Evolutionary conservation across 176 grass and related monocot genomes (phyloP), one percentile per base, ranked within the genome.

Genomic region (Aechmea fasciata): DNA sequence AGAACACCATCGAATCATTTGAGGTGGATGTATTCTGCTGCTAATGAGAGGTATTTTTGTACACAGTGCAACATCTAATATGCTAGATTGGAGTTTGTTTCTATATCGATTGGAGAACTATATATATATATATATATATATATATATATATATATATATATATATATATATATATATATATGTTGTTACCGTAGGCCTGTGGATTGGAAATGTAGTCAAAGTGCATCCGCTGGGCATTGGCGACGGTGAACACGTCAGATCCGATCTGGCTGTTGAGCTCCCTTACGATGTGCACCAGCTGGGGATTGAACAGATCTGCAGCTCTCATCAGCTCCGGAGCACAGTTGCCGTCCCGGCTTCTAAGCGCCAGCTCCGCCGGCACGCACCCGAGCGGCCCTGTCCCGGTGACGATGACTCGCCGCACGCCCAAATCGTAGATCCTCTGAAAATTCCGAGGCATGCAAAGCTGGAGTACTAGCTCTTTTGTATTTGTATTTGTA

Each of bases 321-420:
- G 94, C 94, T 50, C 59, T 68, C 55, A 81, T 92, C 47, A 97
- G 89, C 76, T 92, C 89, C 0, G 71, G 17, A 11, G 70, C 89
- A 67, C 94, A 97, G 15, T 49, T 22, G 19, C 94, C 94, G 51
- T 85, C 79, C 20, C 64, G 22, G 73, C 94, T 90, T 73, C 87
- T 83, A 23, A 85, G 47, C 24, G 94, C 89, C 9, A 97, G 83
- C 86, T 90, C 94, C 49, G 89, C 84, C 50, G 94, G 94, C 20
- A 87, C 89, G 69, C 94, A 97, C 24, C 94, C 94, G 68, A 92
- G 78, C 57, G 91, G 85, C 41, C 93, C 94, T 3, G 94, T 97
- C n/a, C 94, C 94, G 18, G 94, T 97, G n/a, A 97, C 94, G 24
- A 97, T 52, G 41, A 97, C 77, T 17, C 82, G 86, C 1, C 84